A percentile compares a stretch with the other conserved stretches of the same genome.
Conservation (phyloP, 2,329 filamentous ascomycete genomes). For the Botrytis pseudocinerea region DNA sequence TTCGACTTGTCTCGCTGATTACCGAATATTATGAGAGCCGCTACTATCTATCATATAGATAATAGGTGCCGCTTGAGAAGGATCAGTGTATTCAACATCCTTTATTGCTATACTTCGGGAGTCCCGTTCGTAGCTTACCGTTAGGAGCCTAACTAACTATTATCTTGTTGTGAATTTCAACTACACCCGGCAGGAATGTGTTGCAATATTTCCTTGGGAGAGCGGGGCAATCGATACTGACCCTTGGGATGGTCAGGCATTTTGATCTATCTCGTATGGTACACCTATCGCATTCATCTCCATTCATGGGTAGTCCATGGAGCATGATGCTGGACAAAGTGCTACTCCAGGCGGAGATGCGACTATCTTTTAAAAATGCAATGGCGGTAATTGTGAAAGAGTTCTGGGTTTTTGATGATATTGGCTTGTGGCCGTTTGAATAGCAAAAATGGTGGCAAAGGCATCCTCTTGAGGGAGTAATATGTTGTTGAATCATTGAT, state of each 20-base stretch:
- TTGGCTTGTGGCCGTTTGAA: neutral
- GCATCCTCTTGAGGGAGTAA: neutral
- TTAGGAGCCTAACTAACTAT: neutral
- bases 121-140: slow-evolving; percentile 17
- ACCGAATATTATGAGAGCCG: slow-evolving; percentile 9
- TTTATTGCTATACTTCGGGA: neutral
- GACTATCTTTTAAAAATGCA: too few species aligned
- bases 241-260: slow-evolving; percentile 1
- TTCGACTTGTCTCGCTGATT: slow-evolving; percentile 16
- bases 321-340: neutral
- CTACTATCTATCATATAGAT: slow-evolving; percentile 5
- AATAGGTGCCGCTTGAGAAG: slow-evolving; percentile 4
- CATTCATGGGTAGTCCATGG: neutral
- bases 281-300: neutral
- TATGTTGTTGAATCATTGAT: neutral
- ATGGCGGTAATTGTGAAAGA: neutral
- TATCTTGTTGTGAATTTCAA: neutral
- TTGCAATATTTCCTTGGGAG: neutral
- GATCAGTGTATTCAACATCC: slow-evolving; percentile 9
- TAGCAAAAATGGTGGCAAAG: neutral
- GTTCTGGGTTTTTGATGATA: neutral
- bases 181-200: neutral
- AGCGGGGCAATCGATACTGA: neutral
- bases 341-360: neutral
- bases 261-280: neutral